A percentile compares a stretch with the other conserved stretches of the same genome.
These are phyloP conservation scores for Teunomyces funiuensis DNA, from an alignment of 805 yeast species.

Conservation along the genomic window DNA sequence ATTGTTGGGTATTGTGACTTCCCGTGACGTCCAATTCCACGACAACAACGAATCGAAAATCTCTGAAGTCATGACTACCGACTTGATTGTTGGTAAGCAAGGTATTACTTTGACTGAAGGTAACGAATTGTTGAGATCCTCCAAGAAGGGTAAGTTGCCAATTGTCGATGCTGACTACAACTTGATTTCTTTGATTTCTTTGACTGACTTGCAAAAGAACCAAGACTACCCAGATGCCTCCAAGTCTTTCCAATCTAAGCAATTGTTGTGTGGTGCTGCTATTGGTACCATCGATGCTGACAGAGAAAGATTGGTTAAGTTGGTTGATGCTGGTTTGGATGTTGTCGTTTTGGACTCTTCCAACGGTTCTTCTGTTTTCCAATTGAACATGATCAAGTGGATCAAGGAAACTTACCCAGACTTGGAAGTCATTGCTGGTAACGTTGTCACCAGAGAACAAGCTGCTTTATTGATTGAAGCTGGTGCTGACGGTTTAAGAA, in stretches of 20 bases:
- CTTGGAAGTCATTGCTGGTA: constrained; percentile 92
- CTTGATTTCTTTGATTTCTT: constrained; percentile 83
- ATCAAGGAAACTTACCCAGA: constrained; percentile 78
- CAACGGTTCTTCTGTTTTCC: constrained; percentile 96
- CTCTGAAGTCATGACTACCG: constrained; percentile 85
- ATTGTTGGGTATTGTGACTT: constrained; percentile 90
- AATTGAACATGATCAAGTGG: constrained; percentile 89
- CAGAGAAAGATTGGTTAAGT: constrained; percentile 74
- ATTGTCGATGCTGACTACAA: constrained; percentile 76
- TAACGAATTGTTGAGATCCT: constrained; percentile 83
- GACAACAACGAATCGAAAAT: constrained; percentile 66
- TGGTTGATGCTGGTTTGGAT: constrained; percentile 95
- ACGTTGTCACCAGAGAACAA: constrained; percentile 98
- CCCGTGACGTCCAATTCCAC: constrained; percentile 95
- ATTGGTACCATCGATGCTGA: constrained; percentile 93
- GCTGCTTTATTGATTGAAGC: constrained; percentile 90
- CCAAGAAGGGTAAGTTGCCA: constrained; percentile 97
- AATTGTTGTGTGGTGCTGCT: constrained; percentile 97
- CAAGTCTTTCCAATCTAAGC: constrained; percentile 89
- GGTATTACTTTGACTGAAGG: constrained; percentile 86
- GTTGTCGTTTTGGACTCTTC: constrained; percentile 95
- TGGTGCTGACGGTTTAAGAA: constrained; percentile 97
- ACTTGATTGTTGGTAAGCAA: constrained; percentile 76
- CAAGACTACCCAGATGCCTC: constrained; percentile 92
- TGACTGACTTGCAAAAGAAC: constrained; percentile 97